Percentiles rank a stretch among this genome's conserved stretches.
phyloP scores from a whole-genome alignment of 768 basidiomycete genomes.

The Tulasnella sp. region DNA sequence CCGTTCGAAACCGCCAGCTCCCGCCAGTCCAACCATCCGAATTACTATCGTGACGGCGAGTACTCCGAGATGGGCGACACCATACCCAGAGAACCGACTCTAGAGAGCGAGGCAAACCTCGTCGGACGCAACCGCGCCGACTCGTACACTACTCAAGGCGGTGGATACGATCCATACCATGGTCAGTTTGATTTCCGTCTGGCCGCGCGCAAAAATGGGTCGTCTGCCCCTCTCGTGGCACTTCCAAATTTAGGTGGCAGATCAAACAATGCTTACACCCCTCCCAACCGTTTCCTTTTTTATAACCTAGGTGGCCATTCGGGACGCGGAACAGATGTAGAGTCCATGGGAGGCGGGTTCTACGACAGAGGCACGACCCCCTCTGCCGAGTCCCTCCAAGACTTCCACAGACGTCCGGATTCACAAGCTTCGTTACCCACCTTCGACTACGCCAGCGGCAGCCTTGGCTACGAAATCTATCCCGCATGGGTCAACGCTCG shows the following conservation, averaged over 20 bases:
- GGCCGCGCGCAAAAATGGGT: not conserved
- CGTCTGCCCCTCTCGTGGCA: not conserved
- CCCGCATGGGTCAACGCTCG: slow-evolving; percentile 27
- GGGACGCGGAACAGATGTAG: slow-evolving; percentile 15
- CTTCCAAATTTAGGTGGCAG: not conserved
- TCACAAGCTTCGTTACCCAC: slow-evolving; percentile 31
- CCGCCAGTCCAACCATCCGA: slow-evolving; percentile 12
- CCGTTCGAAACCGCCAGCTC: slow-evolving; percentile 15
- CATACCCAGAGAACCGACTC: slow-evolving; percentile 12
- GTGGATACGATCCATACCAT: slow-evolving; percentile 28
- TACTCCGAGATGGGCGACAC: slow-evolving; percentile 34
- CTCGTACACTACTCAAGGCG: slow-evolving; percentile 18
- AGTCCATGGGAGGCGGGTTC: slow-evolving; percentile 21
- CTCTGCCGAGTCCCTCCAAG: slow-evolving; percentile 27
- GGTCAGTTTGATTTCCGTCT: slow-evolving; percentile 21
- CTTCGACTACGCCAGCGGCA: slow-evolving; percentile 25
- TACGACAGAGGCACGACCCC: slow-evolving; percentile 13
- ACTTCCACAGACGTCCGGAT: not conserved
- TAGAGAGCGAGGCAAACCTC: slow-evolving; percentile 21
- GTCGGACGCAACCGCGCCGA: slow-evolving; percentile 2
- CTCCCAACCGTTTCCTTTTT: not conserved
- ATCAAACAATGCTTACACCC: slow-evolving; percentile 20
- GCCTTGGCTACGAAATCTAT: slow-evolving; percentile 16
- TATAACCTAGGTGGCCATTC: not conserved
- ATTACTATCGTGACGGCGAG: slow-evolving; percentile 28